Evolutionary conservation across 768 basidiomycete genomes (phyloP).

Genomic region (Sporobolomyces roseus): DNA sequence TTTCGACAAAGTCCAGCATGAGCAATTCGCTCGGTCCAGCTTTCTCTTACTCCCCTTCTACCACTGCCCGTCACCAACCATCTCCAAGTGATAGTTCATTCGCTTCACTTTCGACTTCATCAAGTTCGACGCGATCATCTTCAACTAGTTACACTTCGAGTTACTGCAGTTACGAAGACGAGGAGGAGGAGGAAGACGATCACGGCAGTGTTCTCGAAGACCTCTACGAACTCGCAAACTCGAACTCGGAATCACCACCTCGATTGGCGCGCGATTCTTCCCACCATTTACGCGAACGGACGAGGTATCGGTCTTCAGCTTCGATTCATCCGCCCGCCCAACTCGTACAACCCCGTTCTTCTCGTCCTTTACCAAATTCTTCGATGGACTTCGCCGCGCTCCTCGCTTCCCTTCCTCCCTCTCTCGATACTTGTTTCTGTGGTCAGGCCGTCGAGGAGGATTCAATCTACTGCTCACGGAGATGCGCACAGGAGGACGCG

Average conservation of each 20-base stretch:
- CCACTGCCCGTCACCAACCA: neutral
- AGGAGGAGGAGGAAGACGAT: conserved; percentile 12
- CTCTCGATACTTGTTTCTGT: conserved; percentile 40
- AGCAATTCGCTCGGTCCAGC: conserved; percentile 10
- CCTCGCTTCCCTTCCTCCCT: conserved; percentile 23
- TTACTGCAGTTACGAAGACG: conserved; percentile 9
- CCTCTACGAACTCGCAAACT: neutral
- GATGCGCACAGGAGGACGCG: conserved; percentile 35
- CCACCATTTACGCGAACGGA: conserved; percentile 17
- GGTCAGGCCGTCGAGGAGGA: conserved; percentile 33
- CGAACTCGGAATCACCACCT: neutral
- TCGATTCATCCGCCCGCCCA: conserved; percentile 1
- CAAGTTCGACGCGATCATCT: conserved; percentile 1
- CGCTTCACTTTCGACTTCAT: neutral
- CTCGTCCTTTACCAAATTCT: too few species aligned
- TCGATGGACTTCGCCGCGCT: conserved; percentile 19
- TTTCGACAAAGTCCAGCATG: neutral
- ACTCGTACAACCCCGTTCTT: conserved; percentile 3
- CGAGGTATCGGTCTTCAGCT: conserved; percentile 34
- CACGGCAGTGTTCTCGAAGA: conserved; percentile 24
- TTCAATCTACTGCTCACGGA: conserved; percentile 33
- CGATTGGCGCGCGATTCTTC: conserved; percentile 7
- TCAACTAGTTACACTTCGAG: conserved; percentile 17
- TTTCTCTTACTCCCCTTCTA: conserved; percentile 9
- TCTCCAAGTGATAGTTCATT: neutral